Evolutionary conservation across 345 rosid species (phyloP).

Genomic region (Gossypioides kirkii): DNA sequence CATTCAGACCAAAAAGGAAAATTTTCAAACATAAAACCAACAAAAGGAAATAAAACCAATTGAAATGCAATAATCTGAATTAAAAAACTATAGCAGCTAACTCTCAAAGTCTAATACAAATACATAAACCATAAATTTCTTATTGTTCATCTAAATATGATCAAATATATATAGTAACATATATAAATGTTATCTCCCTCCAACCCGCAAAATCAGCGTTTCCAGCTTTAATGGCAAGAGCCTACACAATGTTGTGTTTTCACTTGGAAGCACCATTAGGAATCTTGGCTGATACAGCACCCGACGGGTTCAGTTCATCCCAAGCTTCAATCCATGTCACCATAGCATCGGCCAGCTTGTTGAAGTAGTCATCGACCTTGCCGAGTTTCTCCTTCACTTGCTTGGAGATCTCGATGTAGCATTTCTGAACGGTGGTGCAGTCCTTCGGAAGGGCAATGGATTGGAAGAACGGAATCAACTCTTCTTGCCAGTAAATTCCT

Average conservation of each 20-base stretch:
- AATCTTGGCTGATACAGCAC: constrained; percentile 14
- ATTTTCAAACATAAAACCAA: too few relatives aligned
- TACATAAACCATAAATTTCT: too few relatives aligned
- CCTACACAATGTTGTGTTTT: background rate
- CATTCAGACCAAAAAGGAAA: too few relatives aligned
- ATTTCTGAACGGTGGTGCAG: constrained; percentile 77
- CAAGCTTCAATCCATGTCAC: constrained; percentile 89
- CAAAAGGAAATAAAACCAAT: too few relatives aligned
- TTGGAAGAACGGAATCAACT: constrained; percentile 90
- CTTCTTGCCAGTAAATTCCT: constrained; percentile 92
- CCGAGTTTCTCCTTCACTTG: constrained; percentile 71
- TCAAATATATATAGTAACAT: background rate
- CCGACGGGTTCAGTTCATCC: constrained; percentile 81
- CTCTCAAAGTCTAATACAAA: too few relatives aligned
- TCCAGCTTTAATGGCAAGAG: constrained; percentile 5
- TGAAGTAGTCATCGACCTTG: constrained; percentile 68
- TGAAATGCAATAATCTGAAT: too few relatives aligned
- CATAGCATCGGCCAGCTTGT: constrained; percentile 83
- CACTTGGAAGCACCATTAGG: constrained; percentile 32
- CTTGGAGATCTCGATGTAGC: constrained; percentile 79
- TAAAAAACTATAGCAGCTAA: too few relatives aligned
- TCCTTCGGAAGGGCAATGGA: constrained; percentile 63
- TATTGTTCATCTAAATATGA: too few relatives aligned
- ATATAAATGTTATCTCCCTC: constrained; percentile 9
- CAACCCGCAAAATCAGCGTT: constrained; percentile 20